Evolutionary conservation across 1,284 basidiomycete species (phyloP).

Genomic region (Lentinula novae-zelandiae): DNA sequence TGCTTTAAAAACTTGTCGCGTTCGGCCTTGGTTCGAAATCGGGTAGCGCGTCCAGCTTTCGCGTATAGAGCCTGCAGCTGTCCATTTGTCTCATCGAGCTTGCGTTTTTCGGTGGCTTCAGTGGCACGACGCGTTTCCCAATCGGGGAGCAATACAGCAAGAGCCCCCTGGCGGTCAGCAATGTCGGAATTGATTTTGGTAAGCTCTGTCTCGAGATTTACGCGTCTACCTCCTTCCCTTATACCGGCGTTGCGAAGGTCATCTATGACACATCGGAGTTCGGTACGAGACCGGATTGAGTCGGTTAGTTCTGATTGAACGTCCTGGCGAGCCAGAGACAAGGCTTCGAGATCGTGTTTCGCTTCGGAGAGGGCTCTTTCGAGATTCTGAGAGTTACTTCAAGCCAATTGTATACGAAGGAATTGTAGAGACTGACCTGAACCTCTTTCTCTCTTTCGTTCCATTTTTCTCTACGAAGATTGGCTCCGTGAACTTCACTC

Average conservation of each 20-base stretch:
- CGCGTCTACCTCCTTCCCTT: conserved; percentile 59
- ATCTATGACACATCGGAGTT: conserved; percentile 79
- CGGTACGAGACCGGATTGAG: conserved; percentile 72
- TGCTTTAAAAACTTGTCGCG: conserved; percentile 75
- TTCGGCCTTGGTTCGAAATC: conserved; percentile 81
- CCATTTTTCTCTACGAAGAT: conserved; percentile 77
- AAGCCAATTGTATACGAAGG: background rate
- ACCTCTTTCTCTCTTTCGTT: conserved; percentile 82
- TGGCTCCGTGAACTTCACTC: conserved; percentile 81
- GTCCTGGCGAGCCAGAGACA: conserved; percentile 66
- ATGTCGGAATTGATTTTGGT: conserved; percentile 59
- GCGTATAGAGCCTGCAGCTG: conserved; percentile 73
- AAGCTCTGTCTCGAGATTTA: conserved; percentile 68
- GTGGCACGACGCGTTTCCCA: conserved; percentile 56
- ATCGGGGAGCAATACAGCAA: conserved; percentile 62
- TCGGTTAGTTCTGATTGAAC: conserved; percentile 77
- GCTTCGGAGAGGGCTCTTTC: conserved; percentile 73
- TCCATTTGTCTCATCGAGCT: conserved; percentile 70
- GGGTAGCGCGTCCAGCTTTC: conserved; percentile 84
- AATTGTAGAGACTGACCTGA: conserved; percentile 46
- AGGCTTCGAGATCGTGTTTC: conserved; percentile 70
- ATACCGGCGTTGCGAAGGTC: conserved; percentile 71
- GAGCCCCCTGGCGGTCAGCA: conserved; percentile 53
- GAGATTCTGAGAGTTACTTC: conserved; percentile 45
- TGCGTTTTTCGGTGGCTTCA: conserved; percentile 67